Conservation (phyloP, 345 rosid species). For the Physaria fendleri region DNA sequence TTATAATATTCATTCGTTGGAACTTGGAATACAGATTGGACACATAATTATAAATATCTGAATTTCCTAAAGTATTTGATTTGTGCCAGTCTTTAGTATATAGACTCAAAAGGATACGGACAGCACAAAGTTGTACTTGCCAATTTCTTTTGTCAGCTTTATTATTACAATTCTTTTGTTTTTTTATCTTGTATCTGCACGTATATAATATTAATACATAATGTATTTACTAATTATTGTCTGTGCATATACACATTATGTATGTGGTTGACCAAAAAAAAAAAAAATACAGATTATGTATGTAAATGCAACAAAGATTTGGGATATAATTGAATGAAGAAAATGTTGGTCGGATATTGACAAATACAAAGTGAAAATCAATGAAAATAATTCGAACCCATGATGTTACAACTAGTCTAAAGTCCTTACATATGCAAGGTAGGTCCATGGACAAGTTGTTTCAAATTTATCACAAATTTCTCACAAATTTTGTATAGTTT, state of each 20-base stretch:
- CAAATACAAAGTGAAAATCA: slow-evolving; percentile 13
- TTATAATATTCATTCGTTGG: background rate
- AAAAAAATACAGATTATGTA: too few relatives aligned
- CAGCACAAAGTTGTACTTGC: slow-evolving; percentile 4
- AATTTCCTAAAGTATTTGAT: background rate
- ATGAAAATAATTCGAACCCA: slow-evolving; percentile 29
- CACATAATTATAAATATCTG: background rate
- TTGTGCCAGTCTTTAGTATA: slow-evolving; percentile 2
- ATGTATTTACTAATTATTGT: background rate
- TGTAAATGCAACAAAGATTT: slow-evolving; percentile 34
- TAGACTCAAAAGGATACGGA: slow-evolving; percentile 7
- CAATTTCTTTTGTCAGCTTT: background rate
- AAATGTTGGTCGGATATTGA: slow-evolving; percentile 27
- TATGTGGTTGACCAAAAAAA: too few relatives aligned
- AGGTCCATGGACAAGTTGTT: slow-evolving; percentile 24
- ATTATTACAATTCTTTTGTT: background rate
- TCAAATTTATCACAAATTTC: background rate
- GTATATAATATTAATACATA: slow-evolving; percentile 9
- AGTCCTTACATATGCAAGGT: slow-evolving; percentile 31
- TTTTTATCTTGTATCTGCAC: background rate
- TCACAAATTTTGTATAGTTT: slow-evolving; percentile 1
- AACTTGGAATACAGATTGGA: background rate
- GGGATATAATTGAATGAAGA: slow-evolving; percentile 26
- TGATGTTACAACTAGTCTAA: slow-evolving; percentile 30
- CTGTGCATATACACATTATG: background rate